Evolutionary conservation across 2,329 filamentous ascomycete species (phyloP).

Genomic region (Dactylellina drechsleri): DNA sequence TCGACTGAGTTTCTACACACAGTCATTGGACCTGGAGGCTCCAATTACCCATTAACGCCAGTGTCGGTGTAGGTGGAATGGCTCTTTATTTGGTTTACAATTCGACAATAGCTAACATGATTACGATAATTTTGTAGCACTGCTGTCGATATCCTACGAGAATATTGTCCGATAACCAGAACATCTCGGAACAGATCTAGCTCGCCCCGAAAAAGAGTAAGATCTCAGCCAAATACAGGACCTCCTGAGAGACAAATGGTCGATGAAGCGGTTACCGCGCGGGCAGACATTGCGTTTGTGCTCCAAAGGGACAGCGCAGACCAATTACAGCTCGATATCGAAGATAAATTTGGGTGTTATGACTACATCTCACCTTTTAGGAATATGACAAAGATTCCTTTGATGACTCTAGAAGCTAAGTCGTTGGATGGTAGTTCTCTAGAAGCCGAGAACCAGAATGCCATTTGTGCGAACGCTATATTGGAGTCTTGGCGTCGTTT

Average conservation of each 20-base stretch:
- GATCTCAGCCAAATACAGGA: too few species aligned
- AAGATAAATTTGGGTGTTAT: too few species aligned
- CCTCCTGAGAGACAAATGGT: not conserved
- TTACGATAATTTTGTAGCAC: not conserved
- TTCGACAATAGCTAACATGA: too few species aligned
- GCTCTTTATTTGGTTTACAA: too few species aligned
- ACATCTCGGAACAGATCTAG: not conserved
- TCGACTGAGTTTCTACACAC: not conserved
- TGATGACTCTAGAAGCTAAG: not conserved
- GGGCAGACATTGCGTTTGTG: slow-evolving; percentile 3
- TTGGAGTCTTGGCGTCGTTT: slow-evolving; percentile 11
- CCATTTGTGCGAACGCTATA: slow-evolving; percentile 7
- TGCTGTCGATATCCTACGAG: slow-evolving; percentile 5
- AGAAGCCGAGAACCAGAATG: slow-evolving; percentile 11
- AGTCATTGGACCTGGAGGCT: too few species aligned
- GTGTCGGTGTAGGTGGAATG: too few species aligned
- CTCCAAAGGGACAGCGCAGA: not conserved
- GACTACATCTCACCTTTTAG: too few species aligned
- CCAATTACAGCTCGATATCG: not conserved
- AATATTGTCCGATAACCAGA: slow-evolving; percentile 14
- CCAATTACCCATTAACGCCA: too few species aligned
- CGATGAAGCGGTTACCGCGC: not conserved
- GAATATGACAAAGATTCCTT: not conserved
- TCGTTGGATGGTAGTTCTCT: slow-evolving; percentile 5
- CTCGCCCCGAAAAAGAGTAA: not conserved